Base-by-base conservation (phyloP, 2,329 filamentous ascomycete genomes). In the Graphilbum ipis-grandicollis region DNA sequence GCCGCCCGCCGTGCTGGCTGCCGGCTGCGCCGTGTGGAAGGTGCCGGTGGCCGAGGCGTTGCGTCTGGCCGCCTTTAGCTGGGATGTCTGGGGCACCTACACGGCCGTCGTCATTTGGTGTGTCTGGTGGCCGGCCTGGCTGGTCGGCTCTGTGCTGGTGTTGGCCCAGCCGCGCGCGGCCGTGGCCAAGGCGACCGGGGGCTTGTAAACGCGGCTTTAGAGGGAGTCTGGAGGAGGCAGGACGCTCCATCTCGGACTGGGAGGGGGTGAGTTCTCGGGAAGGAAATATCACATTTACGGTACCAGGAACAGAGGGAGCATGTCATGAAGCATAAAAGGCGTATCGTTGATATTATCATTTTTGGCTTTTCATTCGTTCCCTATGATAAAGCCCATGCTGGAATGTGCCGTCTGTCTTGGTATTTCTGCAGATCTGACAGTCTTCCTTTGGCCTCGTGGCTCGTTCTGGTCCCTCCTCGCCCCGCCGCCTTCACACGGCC, bases 81-180 rank as follows among this genome's bases (percentile, higher is more conserved):
- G 85, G 85, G 71, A 83, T 50, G 75, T 93, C 12, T 85, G 79
- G 72, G 83, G 84, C 2, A 73, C 90, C 68, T 92, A 85, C 62
- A 92, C 85, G 2, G 78, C 82, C 41, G 74, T 93, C 15, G 73
- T 92, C 10, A 68, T 93, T n/a, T 93, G 85, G 82, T 80, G 84
- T 52, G 75, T 93, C 31, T 94, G 86, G 86, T 90, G 84, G 79
- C 86, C 86, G 1, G 84, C 83, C 8, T 94, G 86, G 86, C 55
- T 90, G 28, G 68, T 75, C 7, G 80, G 68, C 2, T 60, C 63
- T 40, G 54, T 75, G 6, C 59, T 69, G 19, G 60, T 75, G 32
- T 56, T 72, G 38, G 66, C 66, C 5, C 41, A 42, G 39, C 48
- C 47, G 2, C 48, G 47, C 2, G 15, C n/a, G n/a, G 29, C 29